Evolutionary conservation across 768 basidiomycete genomes (phyloP), one percentile per base, ranked within the genome.

Genomic region (Russula foetens): DNA sequence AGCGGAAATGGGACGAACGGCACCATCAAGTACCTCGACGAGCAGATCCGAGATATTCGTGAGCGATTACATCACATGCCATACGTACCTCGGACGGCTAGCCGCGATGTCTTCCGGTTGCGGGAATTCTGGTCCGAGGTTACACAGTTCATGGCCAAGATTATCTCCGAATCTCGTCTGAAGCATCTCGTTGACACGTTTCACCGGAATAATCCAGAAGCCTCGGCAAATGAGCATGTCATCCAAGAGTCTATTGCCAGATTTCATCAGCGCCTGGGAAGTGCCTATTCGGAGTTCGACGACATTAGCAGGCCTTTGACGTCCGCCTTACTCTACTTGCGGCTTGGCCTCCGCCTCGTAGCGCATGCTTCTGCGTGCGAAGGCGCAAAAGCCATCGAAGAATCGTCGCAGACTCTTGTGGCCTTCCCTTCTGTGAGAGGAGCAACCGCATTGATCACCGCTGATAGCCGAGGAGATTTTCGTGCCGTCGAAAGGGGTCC

Each of bases 171-270:
- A 2, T 53, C 73, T 5, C 85, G 83, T 68, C 69, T 89, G 11
- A 73, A 78, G 44, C 69, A 77, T 12, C 73, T 96, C 15, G 62
- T 76, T 0, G 53, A 58, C 23, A 67, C 70, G 14, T 70, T 84
- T n/a, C 65, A 71, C 53, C 64, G 67, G 7, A 68, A 72, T 21
- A 75, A 79, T 7, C 45, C 69, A 5, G 71, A 74, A 58, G 79
- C 79, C 21, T 45, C 67, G 6, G 71, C 76, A 39, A 83, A 84
- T 21, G 92, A 93, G 73, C 73, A 78, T 46, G 84, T 90, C 43
- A 69, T 90, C 28, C 94, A 97, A 69, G 82, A 86, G 45, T 88
- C 92, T 3, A 81, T 95, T 48, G 74, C 80, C 1, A 86, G 88
- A 7, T 95, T 98, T 69, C 73, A 78, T 39, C 88, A 84, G 51